These are phyloP conservation scores for Neopestalotiopsis sp. DNA, from an alignment of 2,329 filamentous ascomycete species.

Conservation along the genomic window DNA sequence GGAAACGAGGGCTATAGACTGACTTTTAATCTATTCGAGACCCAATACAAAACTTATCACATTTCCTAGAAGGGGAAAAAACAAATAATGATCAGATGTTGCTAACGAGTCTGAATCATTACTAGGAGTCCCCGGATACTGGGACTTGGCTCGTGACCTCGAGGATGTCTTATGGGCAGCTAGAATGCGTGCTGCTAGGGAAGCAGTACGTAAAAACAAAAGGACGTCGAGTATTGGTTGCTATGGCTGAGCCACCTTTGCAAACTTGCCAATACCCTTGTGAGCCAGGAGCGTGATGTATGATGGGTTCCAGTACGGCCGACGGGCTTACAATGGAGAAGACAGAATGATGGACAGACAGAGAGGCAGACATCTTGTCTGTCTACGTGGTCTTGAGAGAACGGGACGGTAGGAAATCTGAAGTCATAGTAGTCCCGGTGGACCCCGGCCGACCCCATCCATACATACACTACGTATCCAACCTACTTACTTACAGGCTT, in stretches of 20 bases:
- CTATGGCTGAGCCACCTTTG: background rate
- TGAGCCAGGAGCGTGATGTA: constrained; percentile 3
- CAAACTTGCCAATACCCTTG: background rate
- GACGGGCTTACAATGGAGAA: background rate
- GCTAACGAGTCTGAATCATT: background rate
- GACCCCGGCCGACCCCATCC: background rate
- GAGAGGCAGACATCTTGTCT: background rate
- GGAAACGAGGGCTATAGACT: background rate
- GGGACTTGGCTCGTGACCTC: background rate
- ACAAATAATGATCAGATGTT: background rate
- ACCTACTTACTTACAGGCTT: background rate
- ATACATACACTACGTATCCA: background rate
- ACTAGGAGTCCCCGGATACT: background rate
- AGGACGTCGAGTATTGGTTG: background rate
- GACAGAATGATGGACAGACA: background rate
- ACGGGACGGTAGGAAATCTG: background rate
- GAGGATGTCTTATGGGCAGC: background rate
- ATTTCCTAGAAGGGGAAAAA: constrained; percentile 1
- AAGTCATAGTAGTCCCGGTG: constrained; percentile 3
- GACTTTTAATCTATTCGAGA: constrained; percentile 1
- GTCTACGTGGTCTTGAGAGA: background rate
- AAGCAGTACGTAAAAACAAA: background rate
- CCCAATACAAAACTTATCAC: background rate
- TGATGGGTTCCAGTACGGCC: background rate
- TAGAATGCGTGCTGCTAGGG: background rate